phyloP scores from a whole-genome alignment of 2,329 filamentous ascomycete genomes.

The Paracorniculantispora psalliotae region DNA sequence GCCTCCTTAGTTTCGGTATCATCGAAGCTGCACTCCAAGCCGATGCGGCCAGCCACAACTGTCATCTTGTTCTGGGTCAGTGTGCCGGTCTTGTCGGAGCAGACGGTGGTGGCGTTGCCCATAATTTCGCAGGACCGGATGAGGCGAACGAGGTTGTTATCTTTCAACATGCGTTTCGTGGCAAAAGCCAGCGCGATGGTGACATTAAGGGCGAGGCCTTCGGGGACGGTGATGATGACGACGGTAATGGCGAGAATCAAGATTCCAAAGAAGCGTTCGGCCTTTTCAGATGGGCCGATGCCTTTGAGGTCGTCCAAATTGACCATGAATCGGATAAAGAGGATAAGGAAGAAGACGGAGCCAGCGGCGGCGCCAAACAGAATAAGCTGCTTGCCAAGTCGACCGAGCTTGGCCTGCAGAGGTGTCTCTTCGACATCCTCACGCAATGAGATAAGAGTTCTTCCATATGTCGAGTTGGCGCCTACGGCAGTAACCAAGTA shows the following conservation, averaged over 20 bases:
- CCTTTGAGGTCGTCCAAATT: conserved; percentile 29
- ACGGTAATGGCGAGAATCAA: conserved; percentile 56
- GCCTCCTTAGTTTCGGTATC: conserved; percentile 25
- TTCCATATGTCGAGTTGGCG: conserved; percentile 68
- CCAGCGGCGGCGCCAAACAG: conserved; percentile 37
- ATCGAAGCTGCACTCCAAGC: conserved; percentile 34
- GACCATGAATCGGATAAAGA: conserved; percentile 36
- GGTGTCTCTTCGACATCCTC: conserved; percentile 75
- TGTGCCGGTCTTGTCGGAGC: conserved; percentile 63
- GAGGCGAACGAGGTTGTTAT: conserved; percentile 57
- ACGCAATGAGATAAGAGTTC: conserved; percentile 72
- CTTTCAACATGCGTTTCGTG: conserved; percentile 57
- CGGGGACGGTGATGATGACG: conserved; percentile 55
- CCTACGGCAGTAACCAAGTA: conserved; percentile 73
- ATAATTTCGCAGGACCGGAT: conserved; percentile 58
- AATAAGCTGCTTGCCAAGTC: conserved; percentile 69
- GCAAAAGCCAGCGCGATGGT: conserved; percentile 59
- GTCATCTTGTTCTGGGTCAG: conserved; percentile 61
- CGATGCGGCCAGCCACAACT: conserved; percentile 52
- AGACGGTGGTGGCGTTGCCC: conserved; percentile 60
- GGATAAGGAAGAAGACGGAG: conserved; percentile 36
- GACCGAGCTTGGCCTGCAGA: conserved; percentile 70
- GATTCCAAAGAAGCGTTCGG: conserved; percentile 53
- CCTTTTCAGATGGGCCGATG: conserved; percentile 43
- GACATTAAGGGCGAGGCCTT: conserved; percentile 56